Base-by-base conservation (phyloP, 2,329 filamentous ascomycete species). In the Aureobasidium sp. region DNA sequence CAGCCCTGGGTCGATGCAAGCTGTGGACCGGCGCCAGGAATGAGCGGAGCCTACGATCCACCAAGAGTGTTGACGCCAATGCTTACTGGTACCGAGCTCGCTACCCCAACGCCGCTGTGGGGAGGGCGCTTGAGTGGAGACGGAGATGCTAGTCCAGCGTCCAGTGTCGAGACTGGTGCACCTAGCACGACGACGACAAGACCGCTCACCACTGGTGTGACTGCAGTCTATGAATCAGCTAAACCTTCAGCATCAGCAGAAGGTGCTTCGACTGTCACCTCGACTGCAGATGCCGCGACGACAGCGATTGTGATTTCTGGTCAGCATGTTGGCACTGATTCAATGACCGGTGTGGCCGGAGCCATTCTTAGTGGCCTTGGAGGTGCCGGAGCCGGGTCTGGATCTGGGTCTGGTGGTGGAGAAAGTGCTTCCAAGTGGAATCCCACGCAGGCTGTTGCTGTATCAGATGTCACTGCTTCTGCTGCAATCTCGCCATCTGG, bases 31-130 rank as follows among this genome's bases (percentile, higher is more conserved):
- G n/a, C 36, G 7, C 60, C 60, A 27, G 42, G 42, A 37, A 50
- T 48, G n/a, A 62, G 51, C 8, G 60, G 60, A 20, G 60, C 60
- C 2, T 62, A 62, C 36, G 60, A 62, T 20, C 60, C 60, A 3
- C 60, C 60, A 9, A 53, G 51, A 12, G 60, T 62, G 2, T n/a
- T 62, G 32, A 62, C 60, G 7, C 60, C 57, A 10, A 23, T 61
- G 46, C 9, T 36, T 26, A 52, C 47, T 3, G 57, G 26, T 5
- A 61, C 57, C 7, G 27, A 26, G 13, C n/a, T 52, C 7, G 29
- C 57, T 20, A 44, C 27, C 1, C 57, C 57, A 7, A 61, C 57
- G 8, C 46, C 57, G 4, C 5, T 44, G 5, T 61, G 57, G 57
- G 56, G 44, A 32, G 42, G 32, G 10, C 44, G 46, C 17, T 34